Percentiles rank a stretch among this genome's conserved stretches.
These are phyloP conservation scores for Prunus dulcis DNA, from an alignment of 306 rosid species.

Conservation along the genomic window DNA sequence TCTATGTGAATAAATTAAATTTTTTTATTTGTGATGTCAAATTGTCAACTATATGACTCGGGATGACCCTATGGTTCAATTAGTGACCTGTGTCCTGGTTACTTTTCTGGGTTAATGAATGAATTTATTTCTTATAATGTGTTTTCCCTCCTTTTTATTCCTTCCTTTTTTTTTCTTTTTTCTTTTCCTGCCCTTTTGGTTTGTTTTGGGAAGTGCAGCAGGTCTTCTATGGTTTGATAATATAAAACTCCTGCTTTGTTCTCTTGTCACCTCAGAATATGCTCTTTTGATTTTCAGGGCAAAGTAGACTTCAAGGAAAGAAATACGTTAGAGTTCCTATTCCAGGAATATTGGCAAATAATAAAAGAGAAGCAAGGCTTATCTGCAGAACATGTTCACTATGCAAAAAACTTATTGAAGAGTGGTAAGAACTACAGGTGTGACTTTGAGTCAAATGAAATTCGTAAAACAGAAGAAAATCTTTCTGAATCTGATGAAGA, in stretches of 20 bases:
- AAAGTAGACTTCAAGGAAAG: conserved; percentile 51
- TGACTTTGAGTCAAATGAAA: conserved; percentile 35
- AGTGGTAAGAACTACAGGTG: conserved; percentile 24
- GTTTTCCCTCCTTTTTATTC: neutral
- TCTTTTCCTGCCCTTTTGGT: neutral
- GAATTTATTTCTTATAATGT: neutral
- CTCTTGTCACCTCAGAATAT: conserved; percentile 20
- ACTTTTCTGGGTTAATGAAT: neutral
- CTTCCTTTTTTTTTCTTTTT: neutral
- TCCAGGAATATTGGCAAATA: conserved; percentile 51
- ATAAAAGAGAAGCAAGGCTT: conserved; percentile 53
- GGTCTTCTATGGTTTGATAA: conserved; percentile 12
- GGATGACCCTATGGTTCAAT: neutral
- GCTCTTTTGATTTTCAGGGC: conserved; percentile 34
- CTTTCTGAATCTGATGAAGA: conserved; percentile 42
- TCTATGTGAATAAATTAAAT: too few relatives aligned
- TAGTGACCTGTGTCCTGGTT: neutral
- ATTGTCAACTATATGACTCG: neutral
- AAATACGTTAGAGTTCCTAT: conserved; percentile 49
- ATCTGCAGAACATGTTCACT: conserved; percentile 28
- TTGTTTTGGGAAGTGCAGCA: neutral
- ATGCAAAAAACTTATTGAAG: conserved; percentile 38
- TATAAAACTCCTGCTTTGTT: neutral
- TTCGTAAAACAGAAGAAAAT: conserved; percentile 28
- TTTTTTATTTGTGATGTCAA: too few relatives aligned